Percentiles rank a stretch among this genome's conserved stretches.
Evolutionary conservation across 139 green algal species (phyloP).

Genomic region (Coccomyxa sp.): DNA sequence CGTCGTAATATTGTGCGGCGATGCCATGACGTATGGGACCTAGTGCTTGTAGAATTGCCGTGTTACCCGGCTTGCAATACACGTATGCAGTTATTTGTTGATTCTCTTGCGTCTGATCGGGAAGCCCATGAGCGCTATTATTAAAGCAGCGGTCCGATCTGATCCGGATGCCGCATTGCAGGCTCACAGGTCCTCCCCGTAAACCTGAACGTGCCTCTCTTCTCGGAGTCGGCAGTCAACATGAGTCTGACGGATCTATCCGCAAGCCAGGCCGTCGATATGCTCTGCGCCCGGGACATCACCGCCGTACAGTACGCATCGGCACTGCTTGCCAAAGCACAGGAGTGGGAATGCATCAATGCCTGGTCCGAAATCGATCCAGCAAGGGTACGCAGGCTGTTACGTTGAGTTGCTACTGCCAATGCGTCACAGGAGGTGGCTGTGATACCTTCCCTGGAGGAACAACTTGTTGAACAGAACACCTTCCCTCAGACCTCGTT

Average conservation of each 20-base stretch:
- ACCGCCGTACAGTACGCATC: neutral
- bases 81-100: too few relatives aligned
- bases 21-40: too few relatives aligned
- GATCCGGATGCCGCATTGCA: too few relatives aligned
- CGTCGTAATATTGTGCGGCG: too few relatives aligned
- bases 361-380: neutral
- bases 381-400: neutral
- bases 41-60: too few relatives aligned
- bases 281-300: neutral
- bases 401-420: neutral
- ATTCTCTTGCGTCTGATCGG: too few relatives aligned
- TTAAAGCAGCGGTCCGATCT: too few relatives aligned
- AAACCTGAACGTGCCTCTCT: too few relatives aligned
- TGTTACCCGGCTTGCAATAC: too few relatives aligned
- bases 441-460: neutral
- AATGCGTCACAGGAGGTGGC: neutral
- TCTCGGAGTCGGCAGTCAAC: neutral
- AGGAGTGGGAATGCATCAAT: neutral
- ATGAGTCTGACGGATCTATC: neutral
- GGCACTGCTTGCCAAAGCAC: neutral
- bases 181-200: too few relatives aligned
- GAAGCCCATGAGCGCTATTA: too few relatives aligned
- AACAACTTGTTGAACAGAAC: neutral
- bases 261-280: neutral
- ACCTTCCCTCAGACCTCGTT: neutral